These are phyloP conservation scores for Tetradesmus obliquus DNA, from an alignment of 139 green algal species.

Conservation along the genomic window DNA sequence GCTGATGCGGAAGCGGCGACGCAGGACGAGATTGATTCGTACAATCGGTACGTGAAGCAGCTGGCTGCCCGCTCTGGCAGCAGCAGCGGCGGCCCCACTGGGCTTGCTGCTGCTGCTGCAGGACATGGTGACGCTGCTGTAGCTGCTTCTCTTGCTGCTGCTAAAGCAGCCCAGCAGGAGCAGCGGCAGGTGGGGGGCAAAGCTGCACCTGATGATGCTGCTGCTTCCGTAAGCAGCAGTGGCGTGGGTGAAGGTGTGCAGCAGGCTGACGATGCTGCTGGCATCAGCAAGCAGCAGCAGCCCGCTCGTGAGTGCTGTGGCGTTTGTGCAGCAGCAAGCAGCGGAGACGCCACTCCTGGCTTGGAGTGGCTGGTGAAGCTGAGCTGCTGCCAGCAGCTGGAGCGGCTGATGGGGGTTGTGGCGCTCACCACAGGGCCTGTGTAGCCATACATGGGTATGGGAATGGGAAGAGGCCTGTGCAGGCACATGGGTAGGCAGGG, in stretches of 20 bases:
- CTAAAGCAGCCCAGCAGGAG: neutral
- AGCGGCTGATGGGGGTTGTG: constrained; percentile 32
- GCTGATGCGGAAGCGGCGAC: neutral
- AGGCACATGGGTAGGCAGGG: neutral
- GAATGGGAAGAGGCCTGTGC: neutral
- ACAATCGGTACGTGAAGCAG: constrained; percentile 15
- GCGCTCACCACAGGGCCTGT: constrained; percentile 24
- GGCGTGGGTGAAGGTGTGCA: neutral
- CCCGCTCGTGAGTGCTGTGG: neutral
- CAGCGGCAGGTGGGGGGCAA: neutral
- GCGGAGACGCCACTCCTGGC: neutral
- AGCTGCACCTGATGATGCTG: neutral
- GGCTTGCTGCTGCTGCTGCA: neutral
- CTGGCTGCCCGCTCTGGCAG: neutral
- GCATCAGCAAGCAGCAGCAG: neutral
- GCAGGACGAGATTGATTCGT: neutral
- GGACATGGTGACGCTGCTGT: neutral
- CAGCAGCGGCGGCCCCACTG: neutral
- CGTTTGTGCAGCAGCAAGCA: neutral
- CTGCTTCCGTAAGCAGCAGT: neutral
- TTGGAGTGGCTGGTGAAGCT: constrained; percentile 33
- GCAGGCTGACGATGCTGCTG: neutral
- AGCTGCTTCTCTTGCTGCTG: neutral
- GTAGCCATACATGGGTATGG: neutral
- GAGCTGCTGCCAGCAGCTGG: constrained; percentile 35